Evolutionary conservation across 192 early-diverging fungal genomes (phyloP).

Genomic region (Gamsiella multidivaricata): DNA sequence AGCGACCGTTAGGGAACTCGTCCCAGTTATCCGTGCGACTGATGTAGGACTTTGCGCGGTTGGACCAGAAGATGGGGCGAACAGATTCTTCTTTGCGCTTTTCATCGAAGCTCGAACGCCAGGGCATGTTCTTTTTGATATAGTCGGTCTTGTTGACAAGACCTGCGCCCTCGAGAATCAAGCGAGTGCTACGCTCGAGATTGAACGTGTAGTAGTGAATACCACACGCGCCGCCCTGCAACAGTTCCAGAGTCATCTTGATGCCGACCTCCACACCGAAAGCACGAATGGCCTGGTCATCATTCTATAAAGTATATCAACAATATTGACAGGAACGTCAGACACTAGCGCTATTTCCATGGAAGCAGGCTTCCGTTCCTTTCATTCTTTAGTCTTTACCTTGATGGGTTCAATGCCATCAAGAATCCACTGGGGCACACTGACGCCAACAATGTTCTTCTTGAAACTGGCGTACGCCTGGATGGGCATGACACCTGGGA

Average conservation of each 20-base stretch:
- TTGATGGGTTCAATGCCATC: conserved; percentile 95
- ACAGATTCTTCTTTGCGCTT: conserved; percentile 95
- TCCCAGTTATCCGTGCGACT: conserved; percentile 93
- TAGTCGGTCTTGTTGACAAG: conserved; percentile 72
- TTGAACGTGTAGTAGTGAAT: conserved; percentile 99
- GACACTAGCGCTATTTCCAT: too few relatives aligned
- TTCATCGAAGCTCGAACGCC: conserved; percentile 75
- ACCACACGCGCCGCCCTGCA: conserved; percentile 75
- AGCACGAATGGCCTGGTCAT: conserved; percentile 96
- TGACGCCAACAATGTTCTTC: conserved; percentile 89
- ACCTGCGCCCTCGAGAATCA: conserved; percentile 88
- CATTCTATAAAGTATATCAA: conserved; percentile 65
- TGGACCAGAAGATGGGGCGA: conserved; percentile 98
- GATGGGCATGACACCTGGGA: conserved; percentile 98
- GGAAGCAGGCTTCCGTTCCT: too few relatives aligned
- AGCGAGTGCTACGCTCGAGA: conserved; percentile 86
- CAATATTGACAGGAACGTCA: neutral
- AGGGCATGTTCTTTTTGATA: conserved; percentile 57
- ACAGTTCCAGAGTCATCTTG: conserved; percentile 83
- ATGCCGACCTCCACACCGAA: conserved; percentile 88
- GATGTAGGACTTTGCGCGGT: conserved; percentile 93
- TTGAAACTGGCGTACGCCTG: conserved; percentile 94
- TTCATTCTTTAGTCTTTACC: too few relatives aligned
- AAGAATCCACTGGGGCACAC: conserved; percentile 87
- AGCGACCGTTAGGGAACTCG: conserved; percentile 98